Conservation (phyloP, 2,329 filamentous ascomycete species). For the Apiospora kogelbergensis region DNA sequence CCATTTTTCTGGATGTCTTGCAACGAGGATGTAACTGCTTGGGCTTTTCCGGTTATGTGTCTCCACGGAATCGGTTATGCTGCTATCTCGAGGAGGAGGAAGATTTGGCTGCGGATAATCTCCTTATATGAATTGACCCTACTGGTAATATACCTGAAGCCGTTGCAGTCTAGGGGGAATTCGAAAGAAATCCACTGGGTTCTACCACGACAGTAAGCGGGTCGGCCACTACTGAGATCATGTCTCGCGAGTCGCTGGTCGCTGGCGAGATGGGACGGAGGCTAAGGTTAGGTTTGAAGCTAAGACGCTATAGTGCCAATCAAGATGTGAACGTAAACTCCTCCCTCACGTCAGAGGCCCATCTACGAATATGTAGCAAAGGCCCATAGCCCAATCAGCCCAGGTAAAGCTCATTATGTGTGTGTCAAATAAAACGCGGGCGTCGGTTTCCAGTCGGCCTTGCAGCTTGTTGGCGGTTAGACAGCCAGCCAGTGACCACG, state of each 20-base stretch:
- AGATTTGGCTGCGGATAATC: neutral
- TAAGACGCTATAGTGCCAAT: neutral
- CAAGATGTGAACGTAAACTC: neutral
- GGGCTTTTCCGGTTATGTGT: neutral
- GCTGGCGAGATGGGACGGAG: neutral
- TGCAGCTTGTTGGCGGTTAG: neutral
- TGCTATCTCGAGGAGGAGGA: neutral
- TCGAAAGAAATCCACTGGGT: neutral
- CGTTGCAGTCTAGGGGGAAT: neutral
- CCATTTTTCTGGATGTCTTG: neutral
- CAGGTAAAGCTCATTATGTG: neutral
- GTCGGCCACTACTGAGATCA: neutral
- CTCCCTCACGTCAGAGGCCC: neutral
- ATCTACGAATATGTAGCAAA: neutral
- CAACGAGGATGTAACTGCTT: neutral
- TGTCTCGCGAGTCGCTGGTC: neutral
- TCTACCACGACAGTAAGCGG: neutral
- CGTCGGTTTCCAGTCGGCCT: neutral
- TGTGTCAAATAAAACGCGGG: neutral
- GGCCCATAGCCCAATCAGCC: neutral
- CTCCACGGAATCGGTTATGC: neutral
- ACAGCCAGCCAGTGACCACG: neutral
- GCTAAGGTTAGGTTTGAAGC: neutral
- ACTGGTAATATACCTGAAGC: neutral
- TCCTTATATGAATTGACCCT: neutral